phyloP scores from a whole-genome alignment of 495 filamentous ascomycete genomes.

The Saxophila tyrrhenica region DNA sequence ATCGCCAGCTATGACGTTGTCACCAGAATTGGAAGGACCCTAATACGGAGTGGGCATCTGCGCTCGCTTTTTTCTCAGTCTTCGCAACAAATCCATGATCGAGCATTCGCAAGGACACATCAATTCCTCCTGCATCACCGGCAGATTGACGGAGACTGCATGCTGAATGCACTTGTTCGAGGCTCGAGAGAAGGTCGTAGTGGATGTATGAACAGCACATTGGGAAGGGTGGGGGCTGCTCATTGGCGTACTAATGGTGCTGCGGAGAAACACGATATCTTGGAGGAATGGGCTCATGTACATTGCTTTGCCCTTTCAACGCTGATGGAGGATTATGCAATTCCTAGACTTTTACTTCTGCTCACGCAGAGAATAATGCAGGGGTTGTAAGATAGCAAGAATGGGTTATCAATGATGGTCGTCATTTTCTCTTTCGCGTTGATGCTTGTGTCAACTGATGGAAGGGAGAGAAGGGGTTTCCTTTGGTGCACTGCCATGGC shows the following conservation, averaged over 20 bases:
- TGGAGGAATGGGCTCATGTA: not conserved
- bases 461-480: no score
- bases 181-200: not conserved
- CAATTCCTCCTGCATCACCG: no score
- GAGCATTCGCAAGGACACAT: no score
- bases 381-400: not conserved
- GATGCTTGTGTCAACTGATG: not conserved
- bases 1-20: no score
- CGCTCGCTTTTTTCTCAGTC: not conserved
- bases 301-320: not conserved
- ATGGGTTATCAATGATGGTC: not conserved
- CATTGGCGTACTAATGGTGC: not conserved
- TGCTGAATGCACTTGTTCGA: not conserved
- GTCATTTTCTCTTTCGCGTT: not conserved
- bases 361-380: not conserved
- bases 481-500: no score
- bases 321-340: not conserved
- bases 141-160: not conserved
- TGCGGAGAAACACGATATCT: not conserved
- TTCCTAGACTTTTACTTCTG: not conserved
- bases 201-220: not conserved
- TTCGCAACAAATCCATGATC: not conserved
- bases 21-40: not conserved
- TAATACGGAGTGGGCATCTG: not conserved
- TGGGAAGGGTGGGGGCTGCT: not conserved